These are phyloP conservation scores for Botrytis hyacinthi DNA, from an alignment of 2,329 filamentous ascomycete species.

Conservation along the genomic window DNA sequence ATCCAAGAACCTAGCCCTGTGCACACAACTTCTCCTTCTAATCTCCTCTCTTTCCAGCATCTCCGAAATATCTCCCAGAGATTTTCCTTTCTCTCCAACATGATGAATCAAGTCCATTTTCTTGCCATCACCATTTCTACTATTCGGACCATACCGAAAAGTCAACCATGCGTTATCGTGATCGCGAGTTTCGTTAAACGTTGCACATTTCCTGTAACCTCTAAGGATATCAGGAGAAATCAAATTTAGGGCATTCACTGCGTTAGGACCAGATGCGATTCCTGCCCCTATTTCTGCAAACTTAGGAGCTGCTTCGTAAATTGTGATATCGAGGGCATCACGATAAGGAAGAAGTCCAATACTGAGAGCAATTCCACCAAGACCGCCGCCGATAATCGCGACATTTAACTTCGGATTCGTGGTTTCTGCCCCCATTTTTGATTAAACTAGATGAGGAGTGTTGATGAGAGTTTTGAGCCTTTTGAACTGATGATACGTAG, in stretches of 20 bases:
- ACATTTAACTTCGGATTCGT: slow-evolving; percentile 2
- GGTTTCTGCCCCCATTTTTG: not conserved
- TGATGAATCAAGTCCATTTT: not conserved
- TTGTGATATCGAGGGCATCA: slow-evolving; percentile 18
- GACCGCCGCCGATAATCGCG: slow-evolving; percentile 33
- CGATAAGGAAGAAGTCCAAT: slow-evolving; percentile 25
- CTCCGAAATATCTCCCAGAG: not conserved
- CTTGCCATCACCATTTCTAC: not conserved
- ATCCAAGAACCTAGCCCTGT: slow-evolving; percentile 13
- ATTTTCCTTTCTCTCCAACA: not conserved
- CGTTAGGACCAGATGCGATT: slow-evolving; percentile 28
- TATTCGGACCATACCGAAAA: slow-evolving; percentile 16
- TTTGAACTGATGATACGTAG: not conserved
- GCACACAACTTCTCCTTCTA: slow-evolving; percentile 15
- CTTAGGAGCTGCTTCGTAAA: slow-evolving; percentile 28
- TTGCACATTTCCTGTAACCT: slow-evolving; percentile 23
- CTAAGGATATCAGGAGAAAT: slow-evolving; percentile 26
- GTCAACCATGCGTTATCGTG: slow-evolving; percentile 28
- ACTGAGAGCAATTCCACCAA: slow-evolving; percentile 27
- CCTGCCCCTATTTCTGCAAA: slow-evolving; percentile 32
- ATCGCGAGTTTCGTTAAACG: slow-evolving; percentile 26
- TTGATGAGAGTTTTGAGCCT: not conserved
- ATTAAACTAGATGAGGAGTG: not conserved
- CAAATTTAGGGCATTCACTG: slow-evolving; percentile 22
- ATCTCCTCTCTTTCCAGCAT: not conserved